A percentile compares a stretch with the other conserved stretches of the same genome.
These are phyloP conservation scores for Colletotrichum tropicale DNA, from an alignment of 2,329 filamentous ascomycete species.

Conservation along the genomic window DNA sequence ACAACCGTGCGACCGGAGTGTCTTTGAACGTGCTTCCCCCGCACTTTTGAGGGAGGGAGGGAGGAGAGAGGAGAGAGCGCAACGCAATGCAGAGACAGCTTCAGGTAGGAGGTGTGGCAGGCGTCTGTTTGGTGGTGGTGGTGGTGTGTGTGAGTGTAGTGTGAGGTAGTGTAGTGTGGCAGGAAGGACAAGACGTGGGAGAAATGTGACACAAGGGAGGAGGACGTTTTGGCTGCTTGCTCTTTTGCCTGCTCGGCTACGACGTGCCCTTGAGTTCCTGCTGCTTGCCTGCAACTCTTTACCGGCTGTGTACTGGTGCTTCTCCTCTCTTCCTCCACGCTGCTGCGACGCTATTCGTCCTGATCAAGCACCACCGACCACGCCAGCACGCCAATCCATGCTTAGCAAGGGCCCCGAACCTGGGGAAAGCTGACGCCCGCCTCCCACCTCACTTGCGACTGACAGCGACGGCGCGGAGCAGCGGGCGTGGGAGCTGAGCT, in stretches of 20 bases:
- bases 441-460: not conserved
- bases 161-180: constrained; percentile 6
- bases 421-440: constrained; percentile 19
- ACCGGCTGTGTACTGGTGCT: not conserved
- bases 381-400: constrained; percentile 1
- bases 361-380: constrained; percentile 1
- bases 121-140: not conserved
- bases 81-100: constrained; percentile 11
- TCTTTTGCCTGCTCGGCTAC: not conserved
- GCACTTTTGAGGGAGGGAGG: constrained; percentile 1
- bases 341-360: not conserved
- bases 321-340: not conserved
- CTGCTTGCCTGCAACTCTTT: not conserved
- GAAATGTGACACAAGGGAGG: constrained; percentile 12
- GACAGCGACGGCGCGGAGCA: not conserved
- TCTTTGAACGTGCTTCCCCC: constrained; percentile 13
- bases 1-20: constrained; percentile 11
- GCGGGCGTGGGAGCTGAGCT: not conserved
- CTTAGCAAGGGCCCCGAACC: constrained; percentile 5
- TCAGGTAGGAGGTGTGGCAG: constrained; percentile 3
- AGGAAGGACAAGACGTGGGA: not conserved
- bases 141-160: not conserved
- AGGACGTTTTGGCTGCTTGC: not conserved
- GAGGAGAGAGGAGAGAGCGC: not conserved
- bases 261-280: not conserved